Percentiles rank a stretch among this genome's conserved stretches.
Evolutionary conservation across 352 stramenopile genomes (phyloP).

Genomic region (Hyaloperonospora arabidopsidis): DNA sequence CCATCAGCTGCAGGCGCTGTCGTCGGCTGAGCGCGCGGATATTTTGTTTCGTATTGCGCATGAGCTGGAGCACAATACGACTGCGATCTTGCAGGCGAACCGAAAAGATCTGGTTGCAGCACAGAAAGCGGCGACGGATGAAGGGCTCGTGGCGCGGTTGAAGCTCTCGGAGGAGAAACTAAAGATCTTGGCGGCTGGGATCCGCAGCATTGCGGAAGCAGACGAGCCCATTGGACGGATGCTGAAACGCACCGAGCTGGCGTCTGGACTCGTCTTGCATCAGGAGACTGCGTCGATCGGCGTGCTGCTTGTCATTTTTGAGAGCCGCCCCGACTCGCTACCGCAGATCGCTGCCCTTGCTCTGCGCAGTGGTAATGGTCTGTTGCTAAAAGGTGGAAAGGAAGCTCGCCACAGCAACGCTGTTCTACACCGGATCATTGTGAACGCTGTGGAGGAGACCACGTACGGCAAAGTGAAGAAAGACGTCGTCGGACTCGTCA

Average conservation of each 20-base stretch:
- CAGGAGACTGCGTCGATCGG: slow-evolving; percentile 94
- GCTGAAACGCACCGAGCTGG: slow-evolving; percentile 83
- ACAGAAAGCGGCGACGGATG: slow-evolving; percentile 49
- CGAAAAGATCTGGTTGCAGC: slow-evolving; percentile 85
- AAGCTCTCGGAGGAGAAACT: slow-evolving; percentile 92
- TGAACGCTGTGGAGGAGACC: slow-evolving; percentile 87
- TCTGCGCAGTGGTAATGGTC: slow-evolving; percentile 92
- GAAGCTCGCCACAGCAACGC: slow-evolving; percentile 89
- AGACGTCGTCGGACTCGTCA: slow-evolving; percentile 93
- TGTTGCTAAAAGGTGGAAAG: slow-evolving; percentile 97
- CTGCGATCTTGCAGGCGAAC: slow-evolving; percentile 90
- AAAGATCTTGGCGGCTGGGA: slow-evolving; percentile 90
- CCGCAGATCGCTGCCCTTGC: slow-evolving; percentile 94
- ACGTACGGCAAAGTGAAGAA: slow-evolving; percentile 83
- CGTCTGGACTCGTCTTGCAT: slow-evolving; percentile 87
- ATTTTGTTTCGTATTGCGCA: slow-evolving; percentile 88
- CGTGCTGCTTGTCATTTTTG: slow-evolving; percentile 97
- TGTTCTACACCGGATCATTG: slow-evolving; percentile 90
- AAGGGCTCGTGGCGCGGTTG: slow-evolving; percentile 60
- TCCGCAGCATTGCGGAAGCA: slow-evolving; percentile 86
- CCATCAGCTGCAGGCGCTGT: slow-evolving; percentile 84
- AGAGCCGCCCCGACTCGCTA: slow-evolving; percentile 93
- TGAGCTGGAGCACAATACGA: slow-evolving; percentile 72
- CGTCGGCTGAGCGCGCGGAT: slow-evolving; percentile 71
- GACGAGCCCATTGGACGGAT: slow-evolving; percentile 71